phyloP scores from a whole-genome alignment of 2,329 filamentous ascomycete genomes.

The Epichloe sibirici region DNA sequence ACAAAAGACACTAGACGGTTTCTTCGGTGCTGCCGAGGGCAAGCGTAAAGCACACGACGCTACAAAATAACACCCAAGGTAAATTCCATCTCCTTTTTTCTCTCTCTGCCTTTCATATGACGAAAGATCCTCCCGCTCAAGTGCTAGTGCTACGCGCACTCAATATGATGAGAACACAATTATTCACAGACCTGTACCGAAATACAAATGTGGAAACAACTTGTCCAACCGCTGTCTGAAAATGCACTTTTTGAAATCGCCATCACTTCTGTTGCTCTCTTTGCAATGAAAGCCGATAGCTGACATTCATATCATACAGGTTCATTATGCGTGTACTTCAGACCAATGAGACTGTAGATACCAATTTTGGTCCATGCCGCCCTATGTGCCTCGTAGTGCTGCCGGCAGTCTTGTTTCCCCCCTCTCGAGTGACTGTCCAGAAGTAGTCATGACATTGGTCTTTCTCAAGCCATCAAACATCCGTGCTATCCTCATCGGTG shows the following conservation, averaged over 20 bases:
- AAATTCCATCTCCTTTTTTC: conserved; percentile 15
- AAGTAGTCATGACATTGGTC: too few species aligned
- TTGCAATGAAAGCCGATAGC: not conserved
- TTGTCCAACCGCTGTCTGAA: conserved; percentile 80
- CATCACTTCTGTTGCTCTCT: not conserved
- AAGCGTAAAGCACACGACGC: conserved; percentile 4
- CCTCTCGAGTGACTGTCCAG: not conserved
- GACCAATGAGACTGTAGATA: not conserved
- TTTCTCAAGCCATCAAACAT: conserved; percentile 27
- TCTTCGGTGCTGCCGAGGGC: conserved; percentile 44
- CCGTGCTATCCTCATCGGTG: conserved; percentile 40
- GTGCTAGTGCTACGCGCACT: conserved; percentile 5
- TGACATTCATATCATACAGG: conserved; percentile 1
- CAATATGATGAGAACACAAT: conserved; percentile 54
- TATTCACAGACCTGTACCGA: conserved; percentile 81
- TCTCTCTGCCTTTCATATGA: not conserved
- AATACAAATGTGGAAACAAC: conserved; percentile 54
- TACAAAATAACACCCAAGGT: conserved; percentile 20
- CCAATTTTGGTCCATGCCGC: not conserved
- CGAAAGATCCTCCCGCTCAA: not conserved
- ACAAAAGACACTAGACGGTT: conserved; percentile 65
- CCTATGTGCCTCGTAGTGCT: not conserved
- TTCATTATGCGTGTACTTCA: not conserved
- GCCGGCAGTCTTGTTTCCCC: not conserved
- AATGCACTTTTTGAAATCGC: conserved; percentile 2